Evolutionary conservation across 2,329 filamentous ascomycete species (phyloP), one percentile per base, ranked within the genome.

Genomic region (Thelonectria discophora): DNA sequence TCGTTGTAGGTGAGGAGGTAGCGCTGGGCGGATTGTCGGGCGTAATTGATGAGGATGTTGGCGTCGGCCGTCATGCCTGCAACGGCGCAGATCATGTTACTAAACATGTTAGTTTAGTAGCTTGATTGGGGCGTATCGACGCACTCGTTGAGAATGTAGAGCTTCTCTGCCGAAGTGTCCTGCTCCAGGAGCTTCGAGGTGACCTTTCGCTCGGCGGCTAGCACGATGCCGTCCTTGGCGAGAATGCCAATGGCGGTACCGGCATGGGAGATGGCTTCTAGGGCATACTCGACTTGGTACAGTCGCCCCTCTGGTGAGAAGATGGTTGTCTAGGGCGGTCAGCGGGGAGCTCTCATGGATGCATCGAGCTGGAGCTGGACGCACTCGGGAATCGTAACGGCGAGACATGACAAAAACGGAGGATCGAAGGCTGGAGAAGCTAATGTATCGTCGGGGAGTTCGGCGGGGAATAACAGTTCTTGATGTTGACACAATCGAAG

Each of bases 11-110:
- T 99, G 70, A 97, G 88, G 78, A 99, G 94, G 82, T 99, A 98
- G 76, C 91, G 89, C 83, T 99, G 95, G 73, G 95, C 95, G 74
- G 92, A 91, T 87, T 97, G 93, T 73, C 95, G 93, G 77, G 95
- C 96, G 81, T 96, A 97, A 86, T 99, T 99, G 88, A 99, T 99
- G 78, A 99, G 93, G 80, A 99, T 99, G 84, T 99, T 99, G 79
- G 95, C 95, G 77, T 99, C 95, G 75, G 95, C 95, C 47, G 94
- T 99, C 94, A 99, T 98, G 76, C 95, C 95, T 73, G 95, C 95
- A 63, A 99, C 95, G 64, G 95, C 95, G 80, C 94, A 97, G 81
- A 99, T 98, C 96, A 99, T 99, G 85, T 99, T 99, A 83, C 94
- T 98, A 69, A 24, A 39, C 37, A 20, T 20, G 37, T 72, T 50